A percentile compares a stretch with the other conserved stretches of the same genome.
Evolutionary conservation across 208 protist species (phyloP).

Genomic region (Crithidia bombi): DNA sequence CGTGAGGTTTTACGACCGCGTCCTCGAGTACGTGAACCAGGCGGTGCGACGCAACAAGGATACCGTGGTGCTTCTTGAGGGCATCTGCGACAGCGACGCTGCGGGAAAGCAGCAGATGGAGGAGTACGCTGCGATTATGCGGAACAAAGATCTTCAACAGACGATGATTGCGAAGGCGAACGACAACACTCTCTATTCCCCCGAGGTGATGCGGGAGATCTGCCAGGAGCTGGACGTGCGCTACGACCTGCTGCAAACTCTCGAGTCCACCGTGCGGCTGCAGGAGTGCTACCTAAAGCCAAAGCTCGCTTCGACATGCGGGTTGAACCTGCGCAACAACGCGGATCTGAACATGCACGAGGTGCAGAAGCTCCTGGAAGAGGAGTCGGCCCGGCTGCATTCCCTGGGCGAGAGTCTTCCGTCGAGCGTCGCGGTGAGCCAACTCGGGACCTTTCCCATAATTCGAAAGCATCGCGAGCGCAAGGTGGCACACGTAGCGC

Average conservation of each 20-base stretch:
- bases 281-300: conserved; percentile 92
- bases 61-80: conserved; percentile 86
- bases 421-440: conserved; percentile 59
- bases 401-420: conserved; percentile 43
- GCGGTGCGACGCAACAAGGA: conserved; percentile 64
- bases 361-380: conserved; percentile 71
- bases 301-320: conserved; percentile 85
- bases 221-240: conserved; percentile 81
- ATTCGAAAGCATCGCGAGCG: conserved; percentile 73
- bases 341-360: conserved; percentile 84
- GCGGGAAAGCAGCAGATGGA: conserved; percentile 76
- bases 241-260: conserved; percentile 52
- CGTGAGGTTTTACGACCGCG: conserved; percentile 83
- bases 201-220: conserved; percentile 71
- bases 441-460: conserved; percentile 68
- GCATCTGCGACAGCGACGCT: conserved; percentile 83
- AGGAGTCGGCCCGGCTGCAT: conserved; percentile 56
- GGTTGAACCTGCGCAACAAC: conserved; percentile 78
- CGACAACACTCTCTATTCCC: conserved; percentile 79
- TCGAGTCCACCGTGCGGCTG: conserved; percentile 66
- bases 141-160: conserved; percentile 43
- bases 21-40: conserved; percentile 85
- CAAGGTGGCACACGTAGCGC: conserved; percentile 76
- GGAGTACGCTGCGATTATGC: conserved; percentile 79
- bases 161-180: conserved; percentile 76